Conservation (phyloP, 2,329 filamentous ascomycete genomes). For the Microascus cirrosus region DNA sequence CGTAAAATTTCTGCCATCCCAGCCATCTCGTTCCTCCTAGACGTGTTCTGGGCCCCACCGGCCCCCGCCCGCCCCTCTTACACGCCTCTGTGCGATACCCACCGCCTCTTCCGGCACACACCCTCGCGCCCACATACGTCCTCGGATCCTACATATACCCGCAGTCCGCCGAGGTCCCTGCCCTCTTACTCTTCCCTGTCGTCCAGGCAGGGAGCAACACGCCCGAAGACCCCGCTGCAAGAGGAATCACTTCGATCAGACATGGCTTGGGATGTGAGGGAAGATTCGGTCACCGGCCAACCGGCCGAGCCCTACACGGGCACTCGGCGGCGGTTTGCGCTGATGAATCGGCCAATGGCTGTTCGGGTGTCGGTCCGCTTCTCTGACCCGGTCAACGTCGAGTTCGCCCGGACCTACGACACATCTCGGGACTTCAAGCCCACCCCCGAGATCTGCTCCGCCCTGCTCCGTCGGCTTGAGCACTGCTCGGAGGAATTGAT, state of each 20-base stretch:
- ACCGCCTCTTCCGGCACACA: background rate
- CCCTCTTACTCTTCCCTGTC: background rate
- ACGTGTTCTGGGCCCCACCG: background rate
- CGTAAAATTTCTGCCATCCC: background rate
- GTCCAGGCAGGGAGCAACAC: background rate
- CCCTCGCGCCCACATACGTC: background rate
- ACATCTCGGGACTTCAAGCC: constrained; percentile 30
- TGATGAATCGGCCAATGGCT: constrained; percentile 18
- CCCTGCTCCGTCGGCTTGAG: constrained; percentile 36
- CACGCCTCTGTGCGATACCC: background rate
- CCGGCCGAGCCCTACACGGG: constrained; percentile 7
- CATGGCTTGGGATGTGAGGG: constrained; percentile 8
- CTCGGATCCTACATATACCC: background rate
- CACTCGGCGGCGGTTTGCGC: constrained; percentile 18
- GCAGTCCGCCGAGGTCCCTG: background rate
- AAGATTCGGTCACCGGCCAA: constrained; percentile 7
- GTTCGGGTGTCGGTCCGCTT: constrained; percentile 34
- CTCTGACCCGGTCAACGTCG: constrained; percentile 28
- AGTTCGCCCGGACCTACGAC: constrained; percentile 33
- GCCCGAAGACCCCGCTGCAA: background rate
- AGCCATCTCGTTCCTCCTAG: background rate
- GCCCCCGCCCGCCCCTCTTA: background rate
- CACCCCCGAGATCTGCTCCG: constrained; percentile 34
- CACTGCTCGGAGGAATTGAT: constrained; percentile 42
- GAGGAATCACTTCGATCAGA: background rate